Conservation (phyloP, 1,284 basidiomycete genomes). For the Moesziomyces aphidis region DNA sequence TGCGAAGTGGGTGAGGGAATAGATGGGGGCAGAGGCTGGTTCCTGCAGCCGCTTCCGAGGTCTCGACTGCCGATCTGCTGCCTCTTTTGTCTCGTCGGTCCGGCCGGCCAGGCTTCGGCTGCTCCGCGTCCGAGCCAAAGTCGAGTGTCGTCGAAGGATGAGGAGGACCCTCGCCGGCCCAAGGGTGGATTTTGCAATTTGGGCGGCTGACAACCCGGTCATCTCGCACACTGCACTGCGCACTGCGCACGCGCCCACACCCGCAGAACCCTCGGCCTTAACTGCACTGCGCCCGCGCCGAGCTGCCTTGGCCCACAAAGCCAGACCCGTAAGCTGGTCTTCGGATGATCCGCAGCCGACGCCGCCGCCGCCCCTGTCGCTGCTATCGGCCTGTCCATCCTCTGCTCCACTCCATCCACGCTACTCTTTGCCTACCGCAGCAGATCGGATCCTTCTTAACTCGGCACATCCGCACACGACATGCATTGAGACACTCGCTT, state of each 20-base stretch:
- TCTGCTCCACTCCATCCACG: too few species aligned
- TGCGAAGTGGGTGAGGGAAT: too few species aligned
- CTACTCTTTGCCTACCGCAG: too few species aligned
- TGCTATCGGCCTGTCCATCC: neutral
- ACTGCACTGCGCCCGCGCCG: too few species aligned
- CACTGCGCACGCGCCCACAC: too few species aligned
- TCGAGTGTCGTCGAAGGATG: neutral
- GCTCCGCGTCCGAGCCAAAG: neutral
- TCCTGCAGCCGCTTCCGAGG: too few species aligned
- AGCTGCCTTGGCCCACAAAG: neutral
- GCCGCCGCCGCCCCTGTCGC: neutral
- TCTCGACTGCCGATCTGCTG: neutral
- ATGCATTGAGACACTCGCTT: too few species aligned
- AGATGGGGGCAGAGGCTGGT: neutral
- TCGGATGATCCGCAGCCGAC: slow-evolving; percentile 20
- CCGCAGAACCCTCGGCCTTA: too few species aligned
- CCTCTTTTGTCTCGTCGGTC: neutral
- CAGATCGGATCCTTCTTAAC: neutral
- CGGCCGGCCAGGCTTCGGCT: neutral
- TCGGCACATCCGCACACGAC: too few species aligned
- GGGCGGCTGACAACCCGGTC: too few species aligned
- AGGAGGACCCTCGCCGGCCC: neutral
- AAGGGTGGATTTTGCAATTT: too few species aligned
- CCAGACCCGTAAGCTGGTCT: slow-evolving; percentile 1
- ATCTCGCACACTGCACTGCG: too few species aligned